phyloP scores from a whole-genome alignment of 2,329 filamentous ascomycete genomes.

The Sporothrix schenckii region DNA sequence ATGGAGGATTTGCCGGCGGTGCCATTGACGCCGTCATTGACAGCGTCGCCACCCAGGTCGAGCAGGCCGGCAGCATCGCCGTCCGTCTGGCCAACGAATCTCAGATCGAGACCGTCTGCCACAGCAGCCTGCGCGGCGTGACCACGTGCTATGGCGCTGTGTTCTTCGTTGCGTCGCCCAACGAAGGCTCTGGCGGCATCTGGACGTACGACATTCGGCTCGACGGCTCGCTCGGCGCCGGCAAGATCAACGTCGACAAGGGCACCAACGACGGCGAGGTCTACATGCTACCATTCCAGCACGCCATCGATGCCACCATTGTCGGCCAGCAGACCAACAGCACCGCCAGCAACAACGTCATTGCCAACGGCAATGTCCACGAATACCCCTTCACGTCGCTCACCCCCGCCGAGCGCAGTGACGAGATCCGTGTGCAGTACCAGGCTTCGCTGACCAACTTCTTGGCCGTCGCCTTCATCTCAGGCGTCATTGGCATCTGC shows the following conservation, averaged over 20 bases:
- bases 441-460: conserved; percentile 75
- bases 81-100: conserved; percentile 38
- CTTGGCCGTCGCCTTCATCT: conserved; percentile 76
- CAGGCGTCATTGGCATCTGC: conserved; percentile 76
- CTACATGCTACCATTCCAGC: conserved; percentile 75
- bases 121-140: conserved; percentile 62
- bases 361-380: conserved; percentile 42
- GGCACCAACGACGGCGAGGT: conserved; percentile 73
- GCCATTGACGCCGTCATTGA: conserved; percentile 73
- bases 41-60: conserved; percentile 60
- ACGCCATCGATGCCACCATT: conserved; percentile 75
- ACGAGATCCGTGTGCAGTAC: conserved; percentile 68
- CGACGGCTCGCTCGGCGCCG: conserved; percentile 70
- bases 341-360: conserved; percentile 47
- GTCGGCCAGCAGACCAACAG: conserved; percentile 46
- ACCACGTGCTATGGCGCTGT: conserved; percentile 73
- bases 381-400: conserved; percentile 78
- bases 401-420: conserved; percentile 67
- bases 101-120: conserved; percentile 54
- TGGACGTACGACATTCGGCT: conserved; percentile 89
- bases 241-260: conserved; percentile 65
- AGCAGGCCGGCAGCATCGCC: conserved; percentile 54
- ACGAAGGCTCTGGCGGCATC: conserved; percentile 63
- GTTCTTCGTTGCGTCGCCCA: conserved; percentile 73
- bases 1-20: conserved; percentile 70